Percentiles rank a stretch among this genome's conserved stretches.
Conservation (phyloP, 2,329 filamentous ascomycete species). For the Teratosphaeria nubilosa region DNA sequence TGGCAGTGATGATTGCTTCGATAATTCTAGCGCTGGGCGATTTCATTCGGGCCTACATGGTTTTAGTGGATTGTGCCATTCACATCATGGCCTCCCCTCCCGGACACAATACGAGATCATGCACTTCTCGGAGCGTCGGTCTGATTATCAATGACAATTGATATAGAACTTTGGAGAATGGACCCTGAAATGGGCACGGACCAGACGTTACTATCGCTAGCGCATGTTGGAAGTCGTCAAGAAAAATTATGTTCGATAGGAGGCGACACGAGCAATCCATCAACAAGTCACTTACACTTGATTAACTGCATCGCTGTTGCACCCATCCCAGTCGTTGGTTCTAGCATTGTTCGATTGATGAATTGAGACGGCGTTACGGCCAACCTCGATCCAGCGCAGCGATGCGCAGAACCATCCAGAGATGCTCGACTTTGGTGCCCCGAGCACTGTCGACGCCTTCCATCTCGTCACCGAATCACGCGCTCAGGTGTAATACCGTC, state of each 20-base stretch:
- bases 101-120: no score
- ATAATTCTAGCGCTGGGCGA: no score
- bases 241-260: conserved; percentile 7
- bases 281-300: conserved; percentile 3
- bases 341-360: background rate
- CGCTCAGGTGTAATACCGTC: conserved; percentile 4
- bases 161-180: no score
- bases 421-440: conserved; percentile 20
- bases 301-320: background rate
- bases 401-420: conserved; percentile 23
- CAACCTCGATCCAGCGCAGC: background rate
- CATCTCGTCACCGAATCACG: conserved; percentile 6
- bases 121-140: no score
- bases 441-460: conserved; percentile 12
- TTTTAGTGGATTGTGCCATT: no score
- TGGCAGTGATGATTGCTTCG: no score
- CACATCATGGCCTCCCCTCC: no score
- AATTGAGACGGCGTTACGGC: background rate
- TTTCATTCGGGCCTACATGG: no score
- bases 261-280: conserved; percentile 2
- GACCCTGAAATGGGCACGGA: background rate
- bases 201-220: background rate
- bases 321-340: background rate
- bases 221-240: background rate
- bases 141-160: no score